Evolutionary conservation across 345 rosid species (phyloP), one percentile per base, ranked within the genome.

Genomic region (Camelina hispida): DNA sequence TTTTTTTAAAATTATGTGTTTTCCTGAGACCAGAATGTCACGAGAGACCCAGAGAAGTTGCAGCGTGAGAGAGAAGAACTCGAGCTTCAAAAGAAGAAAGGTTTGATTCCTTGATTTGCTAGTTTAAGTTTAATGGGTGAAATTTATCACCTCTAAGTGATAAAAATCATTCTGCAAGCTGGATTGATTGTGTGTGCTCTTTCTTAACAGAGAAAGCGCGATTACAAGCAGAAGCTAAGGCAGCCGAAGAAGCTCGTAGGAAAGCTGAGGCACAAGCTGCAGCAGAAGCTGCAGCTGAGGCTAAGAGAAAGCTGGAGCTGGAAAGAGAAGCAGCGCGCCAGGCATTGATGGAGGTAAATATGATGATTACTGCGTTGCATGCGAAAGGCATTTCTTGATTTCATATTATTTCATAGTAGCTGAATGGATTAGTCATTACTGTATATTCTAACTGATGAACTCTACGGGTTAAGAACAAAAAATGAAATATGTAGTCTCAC

Each of bases 241-340:
- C 91, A 40, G 98, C 93, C 56, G 91, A 89, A 84, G 91, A 85
- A 81, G 91, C 90, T 78, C 79, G 77, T 73, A 89, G 81, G 81
- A 89, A 78, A 62, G 95, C 89, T 48, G 96, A 82, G 81, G 93
- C 89, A 23, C 85, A 83, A 79, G 91, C 90, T 69, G 96, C 88
- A 59, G 92, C 90, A 17, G 78, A 75, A 59, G 78, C 78, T 40
- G 79, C 68, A 34, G 73, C 61, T 63, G 96, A 91, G 81, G 92
- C 86, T 37, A 89, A 78, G 85, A 89, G 84, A 84, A 85, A 82
- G 79, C 85, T 91, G 79, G 93, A 88, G 59, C 80, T 77, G 22
- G 96, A 93, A 80, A 87, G 98, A 83, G 97, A 93, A 83, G 96
- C 93, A 62, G 92, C 96, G 7, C 93, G 98, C 4, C 97, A 83